Conservation (phyloP, 78 protist species). For the Corallochytrium limacisporum region DNA sequence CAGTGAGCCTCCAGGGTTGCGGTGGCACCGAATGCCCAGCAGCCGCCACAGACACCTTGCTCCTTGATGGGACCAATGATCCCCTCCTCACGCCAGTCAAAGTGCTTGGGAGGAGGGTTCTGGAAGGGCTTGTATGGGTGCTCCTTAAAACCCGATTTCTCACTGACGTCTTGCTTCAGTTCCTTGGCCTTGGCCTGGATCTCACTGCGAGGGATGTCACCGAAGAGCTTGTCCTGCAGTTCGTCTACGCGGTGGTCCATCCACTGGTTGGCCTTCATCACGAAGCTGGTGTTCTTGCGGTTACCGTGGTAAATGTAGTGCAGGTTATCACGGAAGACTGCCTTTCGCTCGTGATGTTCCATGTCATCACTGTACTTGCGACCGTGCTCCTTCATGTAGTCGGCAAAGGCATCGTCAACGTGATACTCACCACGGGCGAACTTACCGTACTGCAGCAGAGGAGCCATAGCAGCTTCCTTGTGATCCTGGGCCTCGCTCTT, state of each 20-base stretch:
- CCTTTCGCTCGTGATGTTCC: neutral
- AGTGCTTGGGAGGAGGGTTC: neutral
- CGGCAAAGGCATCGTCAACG: constrained; percentile 3
- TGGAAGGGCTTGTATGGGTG: neutral
- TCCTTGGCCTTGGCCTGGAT: too few species aligned
- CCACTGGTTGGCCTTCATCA: neutral
- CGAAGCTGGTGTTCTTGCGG: neutral
- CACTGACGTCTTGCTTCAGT: too few species aligned
- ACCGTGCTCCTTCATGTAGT: neutral
- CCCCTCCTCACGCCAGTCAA: neutral
- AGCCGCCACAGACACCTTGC: neutral
- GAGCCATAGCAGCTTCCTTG: too few species aligned
- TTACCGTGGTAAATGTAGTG: neutral
- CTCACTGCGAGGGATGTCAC: neutral
- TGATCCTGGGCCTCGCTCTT: too few species aligned
- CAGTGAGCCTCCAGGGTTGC: neutral
- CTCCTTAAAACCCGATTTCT: too few species aligned
- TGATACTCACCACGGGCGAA: too few species aligned
- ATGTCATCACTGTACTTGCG: neutral
- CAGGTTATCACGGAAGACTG: neutral
- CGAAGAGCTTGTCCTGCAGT: neutral
- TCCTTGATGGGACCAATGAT: neutral
- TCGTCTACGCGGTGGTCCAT: neutral
- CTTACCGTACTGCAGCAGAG: too few species aligned
- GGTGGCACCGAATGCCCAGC: neutral